Conservation (phyloP, 1,139 yeast genomes). For the Arxiozyma bovina region DNA sequence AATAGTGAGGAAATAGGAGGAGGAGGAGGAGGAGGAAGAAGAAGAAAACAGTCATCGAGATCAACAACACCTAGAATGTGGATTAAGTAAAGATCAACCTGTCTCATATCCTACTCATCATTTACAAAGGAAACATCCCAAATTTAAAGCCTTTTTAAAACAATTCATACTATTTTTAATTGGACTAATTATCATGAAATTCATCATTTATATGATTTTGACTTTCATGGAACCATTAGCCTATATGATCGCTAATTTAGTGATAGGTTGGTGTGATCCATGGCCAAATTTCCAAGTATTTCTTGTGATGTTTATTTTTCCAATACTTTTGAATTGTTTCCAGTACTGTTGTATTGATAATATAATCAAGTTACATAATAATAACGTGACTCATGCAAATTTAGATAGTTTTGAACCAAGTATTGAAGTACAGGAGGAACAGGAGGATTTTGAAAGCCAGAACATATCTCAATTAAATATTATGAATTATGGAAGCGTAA, state of each 20-base stretch:
- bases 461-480: not conserved
- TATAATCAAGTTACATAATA: slow-evolving; percentile 55
- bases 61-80: not conserved
- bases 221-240: slow-evolving; percentile 41
- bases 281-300: slow-evolving; percentile 77
- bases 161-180: slow-evolving; percentile 63
- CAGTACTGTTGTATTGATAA: slow-evolving; percentile 84
- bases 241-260: slow-evolving; percentile 45
- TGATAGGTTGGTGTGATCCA: slow-evolving; percentile 68
- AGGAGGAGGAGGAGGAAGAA: slow-evolving; percentile 5
- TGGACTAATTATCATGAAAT: slow-evolving; percentile 50
- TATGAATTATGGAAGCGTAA: not conserved
- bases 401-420: slow-evolving; percentile 22
- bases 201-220: slow-evolving; percentile 48
- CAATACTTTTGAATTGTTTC: slow-evolving; percentile 70
- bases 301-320: slow-evolving; percentile 76
- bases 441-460: slow-evolving; percentile 3
- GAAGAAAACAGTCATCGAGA: not conserved
- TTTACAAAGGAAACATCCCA: slow-evolving; percentile 43
- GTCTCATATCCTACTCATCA: not conserved
- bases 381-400: slow-evolving; percentile 19
- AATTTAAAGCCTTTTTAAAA: slow-evolving; percentile 54
- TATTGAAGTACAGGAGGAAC: slow-evolving; percentile 1
- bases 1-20: not conserved
- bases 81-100: not conserved